These are phyloP conservation scores for Amauroascus niger DNA, from an alignment of 2,329 filamentous ascomycete species.

Conservation along the genomic window DNA sequence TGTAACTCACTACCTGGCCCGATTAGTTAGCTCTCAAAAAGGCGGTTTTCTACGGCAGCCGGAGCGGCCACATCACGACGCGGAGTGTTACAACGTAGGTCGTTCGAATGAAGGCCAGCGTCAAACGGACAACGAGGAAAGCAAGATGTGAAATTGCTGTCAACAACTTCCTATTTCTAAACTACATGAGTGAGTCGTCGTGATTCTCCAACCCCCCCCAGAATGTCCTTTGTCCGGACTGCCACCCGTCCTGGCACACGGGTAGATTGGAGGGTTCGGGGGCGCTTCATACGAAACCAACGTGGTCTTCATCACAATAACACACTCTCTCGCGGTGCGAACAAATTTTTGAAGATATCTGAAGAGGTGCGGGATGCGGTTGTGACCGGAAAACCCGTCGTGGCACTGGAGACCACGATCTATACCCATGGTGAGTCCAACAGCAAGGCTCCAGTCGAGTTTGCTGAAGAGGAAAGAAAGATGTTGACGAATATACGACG, in stretches of 20 bases:
- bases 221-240: constrained; percentile 5
- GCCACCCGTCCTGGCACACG: background rate
- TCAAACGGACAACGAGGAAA: background rate
- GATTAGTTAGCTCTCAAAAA: background rate
- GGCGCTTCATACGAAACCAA: background rate
- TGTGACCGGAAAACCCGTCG: constrained; percentile 64
- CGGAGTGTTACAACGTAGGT: background rate
- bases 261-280: background rate
- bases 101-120: background rate
- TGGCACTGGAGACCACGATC: constrained; percentile 90
- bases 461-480: background rate
- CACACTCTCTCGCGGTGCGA: constrained; percentile 17
- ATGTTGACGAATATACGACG: constrained; percentile 4
- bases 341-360: constrained; percentile 57
- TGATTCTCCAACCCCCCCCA: background rate
- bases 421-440: constrained; percentile 69
- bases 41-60: constrained; percentile 24
- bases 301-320: background rate
- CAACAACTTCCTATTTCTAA: background rate
- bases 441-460: no score
- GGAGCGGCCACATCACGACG: constrained; percentile 25
- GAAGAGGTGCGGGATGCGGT: constrained; percentile 76
- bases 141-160: background rate
- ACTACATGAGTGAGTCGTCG: background rate
- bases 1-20: constrained; percentile 10